Conservation (phyloP, 225 moss, liverwort and hornwort genomes). For the Straminergon stramineum region DNA sequence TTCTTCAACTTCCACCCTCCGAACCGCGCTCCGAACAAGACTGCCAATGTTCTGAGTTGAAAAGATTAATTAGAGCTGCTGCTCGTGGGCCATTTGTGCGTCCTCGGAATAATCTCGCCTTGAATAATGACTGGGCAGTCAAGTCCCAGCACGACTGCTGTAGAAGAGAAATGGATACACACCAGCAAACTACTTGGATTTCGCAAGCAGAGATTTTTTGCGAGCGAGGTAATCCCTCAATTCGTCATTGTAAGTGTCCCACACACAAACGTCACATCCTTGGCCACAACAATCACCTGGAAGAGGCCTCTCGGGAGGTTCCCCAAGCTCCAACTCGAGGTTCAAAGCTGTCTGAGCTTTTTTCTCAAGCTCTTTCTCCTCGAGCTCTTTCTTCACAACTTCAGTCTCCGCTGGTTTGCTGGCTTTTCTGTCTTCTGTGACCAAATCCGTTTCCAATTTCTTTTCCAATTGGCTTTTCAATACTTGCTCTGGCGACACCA, state of each 20-base stretch:
- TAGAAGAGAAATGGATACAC: neutral
- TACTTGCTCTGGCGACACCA: neutral
- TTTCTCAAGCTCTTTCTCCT: neutral
- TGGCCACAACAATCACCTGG: conserved; percentile 89
- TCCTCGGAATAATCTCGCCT: neutral
- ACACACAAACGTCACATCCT: conserved; percentile 81
- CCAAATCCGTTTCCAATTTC: neutral
- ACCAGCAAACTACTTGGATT: conserved; percentile 15
- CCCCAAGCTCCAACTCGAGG: conserved; percentile 55
- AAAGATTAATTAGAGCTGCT: neutral
- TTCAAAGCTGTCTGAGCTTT: neutral
- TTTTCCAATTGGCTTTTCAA: neutral
- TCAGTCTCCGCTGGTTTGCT: neutral
- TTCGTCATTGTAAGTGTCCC: conserved; percentile 92
- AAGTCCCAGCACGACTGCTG: neutral
- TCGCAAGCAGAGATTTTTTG: conserved; percentile 42
- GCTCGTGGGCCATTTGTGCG: neutral
- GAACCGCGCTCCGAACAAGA: neutral
- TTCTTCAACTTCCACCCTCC: neutral
- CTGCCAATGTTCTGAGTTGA: neutral
- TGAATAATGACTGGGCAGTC: neutral
- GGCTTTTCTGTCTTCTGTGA: neutral
- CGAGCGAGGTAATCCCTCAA: conserved; percentile 60
- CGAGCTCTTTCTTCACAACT: neutral
- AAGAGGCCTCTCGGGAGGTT: conserved; percentile 87